phyloP scores from a whole-genome alignment of 2,329 filamentous ascomycete species.

The Amylocarpus encephaloides region DNA sequence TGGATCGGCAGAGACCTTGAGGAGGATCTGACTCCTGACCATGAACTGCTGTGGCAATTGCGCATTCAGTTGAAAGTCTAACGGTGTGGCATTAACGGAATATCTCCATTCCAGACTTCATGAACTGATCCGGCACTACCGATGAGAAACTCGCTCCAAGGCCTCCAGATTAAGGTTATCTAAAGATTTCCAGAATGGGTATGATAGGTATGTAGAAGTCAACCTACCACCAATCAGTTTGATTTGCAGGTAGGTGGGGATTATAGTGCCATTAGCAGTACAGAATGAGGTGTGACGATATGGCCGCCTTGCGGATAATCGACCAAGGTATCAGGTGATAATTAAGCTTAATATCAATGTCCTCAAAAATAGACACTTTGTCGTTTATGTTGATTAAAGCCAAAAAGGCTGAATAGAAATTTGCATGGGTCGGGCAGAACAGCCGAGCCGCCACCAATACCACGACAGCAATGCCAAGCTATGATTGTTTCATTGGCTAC shows the following conservation, averaged over 20 bases:
- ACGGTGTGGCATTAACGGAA: neutral
- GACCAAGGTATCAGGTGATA: constrained; percentile 6
- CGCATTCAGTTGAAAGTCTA: neutral
- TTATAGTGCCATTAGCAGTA: neutral
- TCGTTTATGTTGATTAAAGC: constrained; percentile 12
- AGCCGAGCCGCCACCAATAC: constrained; percentile 8
- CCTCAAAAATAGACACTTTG: constrained; percentile 13
- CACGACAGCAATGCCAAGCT: neutral
- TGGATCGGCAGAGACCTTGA: neutral
- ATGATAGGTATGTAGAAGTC: no score
- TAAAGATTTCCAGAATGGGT: neutral
- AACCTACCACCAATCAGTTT: neutral
- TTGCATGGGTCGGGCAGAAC: constrained; percentile 4
- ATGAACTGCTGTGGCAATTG: neutral
- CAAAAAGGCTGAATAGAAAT: constrained; percentile 17
- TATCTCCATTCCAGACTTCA: no score
- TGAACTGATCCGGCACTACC: no score
- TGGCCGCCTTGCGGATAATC: constrained; percentile 11
- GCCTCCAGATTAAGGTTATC: constrained; percentile 11
- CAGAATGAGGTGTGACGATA: constrained; percentile 3
- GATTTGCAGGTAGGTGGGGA: neutral
- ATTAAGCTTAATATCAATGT: constrained; percentile 9
- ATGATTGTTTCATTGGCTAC: constrained; percentile 1
- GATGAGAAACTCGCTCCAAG: neutral
- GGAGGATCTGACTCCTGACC: neutral